Evolutionary conservation across 2,329 filamentous ascomycete genomes (phyloP).

Genomic region (Curvularia spicifera): DNA sequence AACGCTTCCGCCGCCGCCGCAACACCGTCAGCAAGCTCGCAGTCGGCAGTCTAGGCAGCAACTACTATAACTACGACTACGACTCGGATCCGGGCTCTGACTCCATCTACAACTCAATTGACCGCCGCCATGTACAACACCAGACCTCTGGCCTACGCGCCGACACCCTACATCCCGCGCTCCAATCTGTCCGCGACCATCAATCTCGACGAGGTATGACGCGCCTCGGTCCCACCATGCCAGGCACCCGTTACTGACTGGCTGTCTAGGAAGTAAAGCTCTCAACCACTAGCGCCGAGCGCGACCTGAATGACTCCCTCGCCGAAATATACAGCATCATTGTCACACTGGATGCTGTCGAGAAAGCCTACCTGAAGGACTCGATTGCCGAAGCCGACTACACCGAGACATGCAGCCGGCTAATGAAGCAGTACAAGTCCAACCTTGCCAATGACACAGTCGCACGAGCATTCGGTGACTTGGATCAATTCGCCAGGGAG

Average conservation of each 20-base stretch:
- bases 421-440: slow-evolving; percentile 96
- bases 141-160: slow-evolving; percentile 77
- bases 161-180: slow-evolving; percentile 88
- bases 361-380: slow-evolving; percentile 96
- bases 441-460: slow-evolving; percentile 90
- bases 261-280: slow-evolving; percentile 83
- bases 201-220: slow-evolving; percentile 82
- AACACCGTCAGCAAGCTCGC: slow-evolving; percentile 16
- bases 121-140: slow-evolving; percentile 54
- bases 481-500: slow-evolving; percentile 88
- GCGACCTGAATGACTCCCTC: slow-evolving; percentile 92
- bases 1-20: slow-evolving; percentile 15
- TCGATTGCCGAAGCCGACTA: slow-evolving; percentile 91
- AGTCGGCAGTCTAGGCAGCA: not conserved
- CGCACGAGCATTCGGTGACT: slow-evolving; percentile 81
- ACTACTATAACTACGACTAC: not conserved
- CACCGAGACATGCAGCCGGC: slow-evolving; percentile 91
- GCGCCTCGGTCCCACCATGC: slow-evolving; percentile 1
- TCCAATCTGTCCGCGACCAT: slow-evolving; percentile 84
- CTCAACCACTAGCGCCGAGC: slow-evolving; percentile 81
- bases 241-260: slow-evolving; percentile 20
- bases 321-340: slow-evolving; percentile 98
- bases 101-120: not conserved
- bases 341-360: slow-evolving; percentile 89
- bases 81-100: not conserved